Conservation (phyloP, 345 rosid species). For the Psidium guajava region DNA sequence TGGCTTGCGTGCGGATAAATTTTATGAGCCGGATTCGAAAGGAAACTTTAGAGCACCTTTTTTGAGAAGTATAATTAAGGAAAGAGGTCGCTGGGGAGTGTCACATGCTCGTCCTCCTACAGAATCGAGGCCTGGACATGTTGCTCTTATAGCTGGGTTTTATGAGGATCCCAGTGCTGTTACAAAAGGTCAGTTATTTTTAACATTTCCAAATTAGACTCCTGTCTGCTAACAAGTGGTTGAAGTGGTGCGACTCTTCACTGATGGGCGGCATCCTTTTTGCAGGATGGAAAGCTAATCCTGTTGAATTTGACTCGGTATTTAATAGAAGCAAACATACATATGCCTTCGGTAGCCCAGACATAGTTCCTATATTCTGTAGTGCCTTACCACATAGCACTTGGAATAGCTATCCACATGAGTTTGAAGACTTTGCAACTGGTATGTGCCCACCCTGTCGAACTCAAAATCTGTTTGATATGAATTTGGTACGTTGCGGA, state of each 20-base stretch:
- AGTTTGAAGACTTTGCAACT: slow-evolving; percentile 93
- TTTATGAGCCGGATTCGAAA: slow-evolving; percentile 72
- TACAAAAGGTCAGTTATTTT: slow-evolving; percentile 51
- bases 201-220: neutral
- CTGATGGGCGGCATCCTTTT: neutral
- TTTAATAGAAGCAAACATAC: slow-evolving; percentile 82
- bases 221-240: neutral
- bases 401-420: slow-evolving; percentile 80
- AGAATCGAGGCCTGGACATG: slow-evolving; percentile 97
- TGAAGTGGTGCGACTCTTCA: neutral
- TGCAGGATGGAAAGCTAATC: slow-evolving; percentile 98
- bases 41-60: slow-evolving; percentile 84
- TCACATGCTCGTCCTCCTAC: slow-evolving; percentile 99
- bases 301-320: slow-evolving; percentile 93
- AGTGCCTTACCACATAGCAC: slow-evolving; percentile 78
- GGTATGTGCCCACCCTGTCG: slow-evolving; percentile 30
- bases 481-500: neutral
- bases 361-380: slow-evolving; percentile 90
- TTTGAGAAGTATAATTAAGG: slow-evolving; percentile 62
- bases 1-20: slow-evolving; percentile 95
- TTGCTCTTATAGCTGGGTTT: slow-evolving; percentile 92
- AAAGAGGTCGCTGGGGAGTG: slow-evolving; percentile 89
- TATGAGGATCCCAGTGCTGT: slow-evolving; percentile 98
- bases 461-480: neutral
- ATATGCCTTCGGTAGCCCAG: slow-evolving; percentile 85